Percentiles rank a stretch among this genome's conserved stretches.
phyloP scores from a whole-genome alignment of 2,329 filamentous ascomycete species.

The Drechslera avenae region DNA sequence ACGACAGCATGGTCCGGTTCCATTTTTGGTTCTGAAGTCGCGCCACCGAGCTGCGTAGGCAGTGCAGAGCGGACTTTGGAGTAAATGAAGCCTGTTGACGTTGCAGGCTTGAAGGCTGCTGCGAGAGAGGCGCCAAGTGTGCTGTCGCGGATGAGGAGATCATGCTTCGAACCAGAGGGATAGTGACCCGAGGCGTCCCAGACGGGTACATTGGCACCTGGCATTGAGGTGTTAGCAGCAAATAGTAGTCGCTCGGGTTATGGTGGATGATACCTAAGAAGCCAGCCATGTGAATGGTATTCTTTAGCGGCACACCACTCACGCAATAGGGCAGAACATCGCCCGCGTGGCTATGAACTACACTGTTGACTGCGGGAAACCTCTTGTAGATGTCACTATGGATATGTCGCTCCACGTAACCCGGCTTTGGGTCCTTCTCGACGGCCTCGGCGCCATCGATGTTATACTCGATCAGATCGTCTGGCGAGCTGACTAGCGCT shows the following conservation, averaged over 20 bases:
- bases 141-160: conserved; percentile 43
- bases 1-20: conserved; percentile 46
- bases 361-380: conserved; percentile 51
- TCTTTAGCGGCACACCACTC: conserved; percentile 47
- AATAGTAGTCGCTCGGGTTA: neutral
- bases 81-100: conserved; percentile 46
- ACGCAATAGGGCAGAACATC: conserved; percentile 53
- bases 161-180: conserved; percentile 36
- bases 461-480: conserved; percentile 53
- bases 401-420: conserved; percentile 53
- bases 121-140: conserved; percentile 45
- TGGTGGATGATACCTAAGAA: conserved; percentile 45
- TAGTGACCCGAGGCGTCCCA: conserved; percentile 44
- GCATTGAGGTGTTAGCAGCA: neutral
- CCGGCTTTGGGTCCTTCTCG: conserved; percentile 40
- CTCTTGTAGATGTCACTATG: conserved; percentile 55
- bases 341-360: conserved; percentile 52
- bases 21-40: conserved; percentile 34
- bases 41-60: conserved; percentile 41
- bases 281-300: conserved; percentile 51
- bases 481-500: conserved; percentile 49
- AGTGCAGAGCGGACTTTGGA: conserved; percentile 46
- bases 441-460: conserved; percentile 49
- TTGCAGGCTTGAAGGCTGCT: conserved; percentile 45
- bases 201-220: conserved; percentile 43